Evolutionary conservation across 805 yeast species (phyloP), one percentile per base, ranked within the genome.

Genomic region (Spathaspora sp.): DNA sequence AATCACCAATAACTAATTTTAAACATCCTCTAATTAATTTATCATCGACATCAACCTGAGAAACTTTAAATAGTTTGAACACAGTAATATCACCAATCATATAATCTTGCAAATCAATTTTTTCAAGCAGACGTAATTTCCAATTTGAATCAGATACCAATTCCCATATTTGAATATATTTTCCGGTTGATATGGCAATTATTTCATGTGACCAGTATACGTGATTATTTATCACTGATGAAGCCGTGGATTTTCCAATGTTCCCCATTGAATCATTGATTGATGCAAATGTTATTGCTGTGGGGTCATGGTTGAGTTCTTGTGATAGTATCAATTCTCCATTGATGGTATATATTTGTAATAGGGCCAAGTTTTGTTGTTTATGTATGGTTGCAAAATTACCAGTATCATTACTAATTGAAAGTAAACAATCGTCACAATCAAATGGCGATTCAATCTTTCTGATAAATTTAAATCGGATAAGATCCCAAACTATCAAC

Each of bases 401-500:
- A 0, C 90, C 92, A 1, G 81, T 67, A 46, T 78, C 81, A 57
- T 78, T 75, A 0, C 86, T 80, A 20, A 85, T 74, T 2, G 80
- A 71, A 3, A 76, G 63, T 14, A 71, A 62, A 5, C 54, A 42
- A 7, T 19, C 18, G 5, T 46, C 51, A 8, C 60, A 53, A 6
- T 62, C 53, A 12, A 63, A 55, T 46, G 31, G 14, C 5, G 60
- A 52, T 2, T 38, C 61, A 5, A 73, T 55, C 46, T 60, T 61
- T 51, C 88, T 66, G 2, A 87, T 76, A 43, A 77, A 74, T 48
- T 76, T 76, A 48, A 72, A 73, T 29, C 83, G 62, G 1, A 82
- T 75, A 40, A 82, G 57, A 58, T 89, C 89, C 93, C 96, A 89
- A 3, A 83, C 55, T 17, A 76, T 75, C 2, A 83, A 79, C 2